phyloP scores from a whole-genome alignment of 1,284 basidiomycete species.

The Ceratobasidium sp. region DNA sequence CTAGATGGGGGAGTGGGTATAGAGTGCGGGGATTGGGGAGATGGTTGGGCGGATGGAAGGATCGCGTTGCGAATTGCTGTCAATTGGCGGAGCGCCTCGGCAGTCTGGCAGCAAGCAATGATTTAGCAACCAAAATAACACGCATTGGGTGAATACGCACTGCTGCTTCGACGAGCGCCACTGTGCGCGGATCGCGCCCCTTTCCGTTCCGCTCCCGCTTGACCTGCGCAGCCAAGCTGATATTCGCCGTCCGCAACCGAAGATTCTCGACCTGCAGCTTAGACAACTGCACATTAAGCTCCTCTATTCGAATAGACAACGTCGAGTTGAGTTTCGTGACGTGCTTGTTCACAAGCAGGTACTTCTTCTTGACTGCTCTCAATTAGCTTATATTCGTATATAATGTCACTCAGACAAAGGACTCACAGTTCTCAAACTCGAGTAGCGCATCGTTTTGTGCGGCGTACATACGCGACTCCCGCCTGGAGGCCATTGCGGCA shows the following conservation, averaged over 20 bases:
- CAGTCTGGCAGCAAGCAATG: not conserved
- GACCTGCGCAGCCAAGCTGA: conserved; percentile 74
- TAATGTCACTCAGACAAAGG: conserved; percentile 20
- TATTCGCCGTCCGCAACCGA: conserved; percentile 78
- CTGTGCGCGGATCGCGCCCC: conserved; percentile 59
- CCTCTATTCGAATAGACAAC: conserved; percentile 80
- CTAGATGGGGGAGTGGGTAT: conserved; percentile 37
- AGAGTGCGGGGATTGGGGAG: conserved; percentile 12
- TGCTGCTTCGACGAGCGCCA: conserved; percentile 75
- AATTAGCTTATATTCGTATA: conserved; percentile 18
- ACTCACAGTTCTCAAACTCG: conserved; percentile 84
- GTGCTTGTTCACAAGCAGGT: conserved; percentile 86
- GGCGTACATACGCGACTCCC: conserved; percentile 77
- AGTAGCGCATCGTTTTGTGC: conserved; percentile 79
- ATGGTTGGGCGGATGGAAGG: not conserved
- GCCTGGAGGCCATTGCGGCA: conserved; percentile 55
- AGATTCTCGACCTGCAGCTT: conserved; percentile 82
- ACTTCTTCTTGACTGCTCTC: conserved; percentile 84
- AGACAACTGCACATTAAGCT: conserved; percentile 81
- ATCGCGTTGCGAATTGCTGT: conserved; percentile 36
- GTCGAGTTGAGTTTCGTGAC: conserved; percentile 90
- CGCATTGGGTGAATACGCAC: conserved; percentile 58
- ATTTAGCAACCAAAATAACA: not conserved
- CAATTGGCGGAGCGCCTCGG: conserved; percentile 40
- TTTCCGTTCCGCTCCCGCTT: conserved; percentile 79